Percentiles rank a stretch among this genome's conserved stretches.
These are phyloP conservation scores for Epichloe sibirici DNA, from an alignment of 2,329 filamentous ascomycete species.

Conservation along the genomic window DNA sequence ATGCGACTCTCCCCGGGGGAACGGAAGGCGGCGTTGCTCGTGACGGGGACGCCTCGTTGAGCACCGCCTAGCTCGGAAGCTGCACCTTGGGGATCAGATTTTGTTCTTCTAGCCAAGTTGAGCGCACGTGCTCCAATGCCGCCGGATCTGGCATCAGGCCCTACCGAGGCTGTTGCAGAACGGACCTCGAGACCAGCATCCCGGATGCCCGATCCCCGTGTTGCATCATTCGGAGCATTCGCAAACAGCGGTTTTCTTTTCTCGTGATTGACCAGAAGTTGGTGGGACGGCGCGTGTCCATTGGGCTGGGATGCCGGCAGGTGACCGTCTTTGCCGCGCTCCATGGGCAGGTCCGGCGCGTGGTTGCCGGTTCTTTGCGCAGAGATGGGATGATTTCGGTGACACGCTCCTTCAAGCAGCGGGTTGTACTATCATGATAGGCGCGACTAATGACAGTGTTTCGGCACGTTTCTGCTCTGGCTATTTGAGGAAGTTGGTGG, in stretches of 20 bases:
- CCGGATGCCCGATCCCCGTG: conserved; percentile 11
- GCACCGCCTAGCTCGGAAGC: conserved; percentile 7
- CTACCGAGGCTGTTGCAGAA: not conserved
- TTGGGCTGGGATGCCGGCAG: not conserved
- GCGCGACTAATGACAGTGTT: not conserved
- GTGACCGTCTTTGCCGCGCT: conserved; percentile 1
- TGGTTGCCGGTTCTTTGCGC: not conserved
- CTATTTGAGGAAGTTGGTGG: not conserved
- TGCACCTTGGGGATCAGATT: conserved; percentile 13
- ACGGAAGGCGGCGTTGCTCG: conserved; percentile 11
- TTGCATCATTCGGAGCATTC: conserved; percentile 12
- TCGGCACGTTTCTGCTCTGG: not conserved
- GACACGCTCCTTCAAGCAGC: conserved; percentile 5
- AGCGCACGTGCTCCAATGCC: not conserved
- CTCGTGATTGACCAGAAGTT: conserved; percentile 26
- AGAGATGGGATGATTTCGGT: not conserved
- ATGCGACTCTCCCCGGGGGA: conserved; percentile 23
- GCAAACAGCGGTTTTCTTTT: conserved; percentile 30
- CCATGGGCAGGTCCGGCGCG: conserved; percentile 4
- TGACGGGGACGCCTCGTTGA: not conserved
- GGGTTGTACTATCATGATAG: conserved; percentile 2
- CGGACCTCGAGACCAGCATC: conserved; percentile 1
- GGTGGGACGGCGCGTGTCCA: conserved; percentile 7
- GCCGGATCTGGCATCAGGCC: conserved; percentile 4
- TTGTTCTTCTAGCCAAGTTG: conserved; percentile 11